These are phyloP conservation scores for Ustilago hordei DNA, from an alignment of 1,284 basidiomycete genomes.

Conservation along the genomic window DNA sequence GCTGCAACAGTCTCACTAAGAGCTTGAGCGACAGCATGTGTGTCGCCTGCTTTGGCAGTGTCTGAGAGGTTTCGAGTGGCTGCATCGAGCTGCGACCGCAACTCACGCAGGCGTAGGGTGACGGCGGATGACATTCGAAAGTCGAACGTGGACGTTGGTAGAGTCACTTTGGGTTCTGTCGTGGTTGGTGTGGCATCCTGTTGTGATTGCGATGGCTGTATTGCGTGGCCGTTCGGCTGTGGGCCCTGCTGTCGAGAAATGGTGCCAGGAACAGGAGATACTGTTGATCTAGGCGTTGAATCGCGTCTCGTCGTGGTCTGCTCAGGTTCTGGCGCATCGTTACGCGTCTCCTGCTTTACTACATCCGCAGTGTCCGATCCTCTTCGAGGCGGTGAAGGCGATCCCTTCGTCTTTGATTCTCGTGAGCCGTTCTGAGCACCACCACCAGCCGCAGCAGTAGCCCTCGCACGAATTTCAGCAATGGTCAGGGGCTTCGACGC, in stretches of 20 bases:
- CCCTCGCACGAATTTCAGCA: conserved; percentile 34
- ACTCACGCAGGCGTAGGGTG: conserved; percentile 67
- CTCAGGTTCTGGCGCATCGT: neutral
- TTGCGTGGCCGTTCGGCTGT: neutral
- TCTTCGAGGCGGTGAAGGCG: neutral
- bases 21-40: conserved; percentile 4
- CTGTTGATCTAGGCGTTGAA: neutral
- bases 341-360: neutral
- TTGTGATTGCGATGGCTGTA: neutral
- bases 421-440: neutral
- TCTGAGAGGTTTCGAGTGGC: conserved; percentile 24
- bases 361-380: neutral
- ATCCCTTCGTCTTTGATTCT: neutral
- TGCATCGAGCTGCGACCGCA: conserved; percentile 37
- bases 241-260: neutral
- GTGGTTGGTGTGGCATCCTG: neutral
- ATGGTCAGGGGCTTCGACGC: conserved; percentile 37
- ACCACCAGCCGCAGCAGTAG: conserved; percentile 20
- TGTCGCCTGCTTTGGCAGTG: neutral
- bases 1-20: conserved; percentile 7
- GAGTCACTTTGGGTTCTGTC: neutral
- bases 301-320: neutral
- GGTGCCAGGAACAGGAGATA: neutral
- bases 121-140: conserved; percentile 44
- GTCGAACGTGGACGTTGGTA: conserved; percentile 21